Evolutionary conservation across 805 yeast genomes (phyloP).

Genomic region (Lipomyces sp.): DNA sequence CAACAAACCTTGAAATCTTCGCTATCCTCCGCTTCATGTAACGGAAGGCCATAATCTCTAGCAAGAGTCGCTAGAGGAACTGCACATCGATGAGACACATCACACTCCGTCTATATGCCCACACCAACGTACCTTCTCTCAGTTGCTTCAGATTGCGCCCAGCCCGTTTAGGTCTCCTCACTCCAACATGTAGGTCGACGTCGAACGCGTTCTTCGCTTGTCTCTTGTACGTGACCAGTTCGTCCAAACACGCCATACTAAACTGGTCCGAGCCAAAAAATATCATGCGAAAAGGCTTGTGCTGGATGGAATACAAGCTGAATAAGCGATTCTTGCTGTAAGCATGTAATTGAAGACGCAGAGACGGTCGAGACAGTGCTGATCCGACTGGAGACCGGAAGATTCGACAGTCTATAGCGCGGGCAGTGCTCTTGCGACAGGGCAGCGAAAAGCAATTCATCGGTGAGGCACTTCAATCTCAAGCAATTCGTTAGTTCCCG

Average conservation of each 20-base stretch:
- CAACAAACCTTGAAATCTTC: slow-evolving; percentile 46
- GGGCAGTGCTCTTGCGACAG: background rate
- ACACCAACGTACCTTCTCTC: slow-evolving; percentile 59
- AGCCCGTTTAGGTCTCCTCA: slow-evolving; percentile 62
- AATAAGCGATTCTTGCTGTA: background rate
- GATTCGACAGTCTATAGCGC: background rate
- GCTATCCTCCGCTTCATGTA: slow-evolving; percentile 59
- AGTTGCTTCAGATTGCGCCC: slow-evolving; percentile 59
- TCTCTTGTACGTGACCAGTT: slow-evolving; percentile 27
- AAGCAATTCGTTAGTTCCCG: background rate
- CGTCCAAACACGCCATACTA: slow-evolving; percentile 59
- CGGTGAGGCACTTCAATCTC: background rate
- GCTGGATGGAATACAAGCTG: background rate
- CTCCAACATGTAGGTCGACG: slow-evolving; percentile 58
- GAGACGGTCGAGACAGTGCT: background rate
- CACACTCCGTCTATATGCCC: slow-evolving; percentile 45
- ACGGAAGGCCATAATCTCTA: slow-evolving; percentile 40
- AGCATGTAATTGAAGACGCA: background rate
- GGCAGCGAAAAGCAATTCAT: background rate
- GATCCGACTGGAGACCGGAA: background rate
- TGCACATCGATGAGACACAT: slow-evolving; percentile 14
- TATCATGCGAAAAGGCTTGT: slow-evolving; percentile 48
- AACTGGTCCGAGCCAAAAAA: slow-evolving; percentile 80
- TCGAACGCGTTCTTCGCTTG: slow-evolving; percentile 27
- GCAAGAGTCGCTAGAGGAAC: slow-evolving; percentile 28